Conservation (phyloP, 192 early-diverging fungal genomes). For the Umbelopsis vinacea region DNA sequence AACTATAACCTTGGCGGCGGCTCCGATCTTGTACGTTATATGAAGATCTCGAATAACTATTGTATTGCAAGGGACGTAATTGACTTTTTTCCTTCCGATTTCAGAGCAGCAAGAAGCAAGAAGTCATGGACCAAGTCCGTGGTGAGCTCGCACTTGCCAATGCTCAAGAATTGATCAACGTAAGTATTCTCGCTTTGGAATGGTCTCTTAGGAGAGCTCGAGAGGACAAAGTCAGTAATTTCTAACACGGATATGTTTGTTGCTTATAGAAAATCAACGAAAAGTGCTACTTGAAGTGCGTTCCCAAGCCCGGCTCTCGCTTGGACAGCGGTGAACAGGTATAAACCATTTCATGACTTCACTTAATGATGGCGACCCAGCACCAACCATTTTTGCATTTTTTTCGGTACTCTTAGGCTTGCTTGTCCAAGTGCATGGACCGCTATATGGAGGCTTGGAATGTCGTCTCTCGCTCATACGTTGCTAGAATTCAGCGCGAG, state of each 20-base stretch:
- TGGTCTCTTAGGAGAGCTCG: too few relatives aligned
- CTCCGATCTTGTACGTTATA: slow-evolving; percentile 13
- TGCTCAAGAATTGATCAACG: slow-evolving; percentile 80
- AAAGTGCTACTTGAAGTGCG: slow-evolving; percentile 86
- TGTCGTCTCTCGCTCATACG: slow-evolving; percentile 74
- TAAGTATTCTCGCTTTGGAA: slow-evolving; percentile 39
- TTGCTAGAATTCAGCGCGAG: slow-evolving; percentile 75
- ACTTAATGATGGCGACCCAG: too few relatives aligned
- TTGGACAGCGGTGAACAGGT: slow-evolving; percentile 75
- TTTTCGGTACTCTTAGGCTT: slow-evolving; percentile 45
- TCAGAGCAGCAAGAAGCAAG: slow-evolving; percentile 63
- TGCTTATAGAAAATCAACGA: slow-evolving; percentile 78
- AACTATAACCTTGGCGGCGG: slow-evolving; percentile 21
- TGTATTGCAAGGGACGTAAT: neutral
- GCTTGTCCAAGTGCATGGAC: slow-evolving; percentile 82
- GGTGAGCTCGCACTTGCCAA: slow-evolving; percentile 81
- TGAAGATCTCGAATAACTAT: neutral
- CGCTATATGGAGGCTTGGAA: slow-evolving; percentile 92
- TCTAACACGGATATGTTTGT: neutral
- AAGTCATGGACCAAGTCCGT: slow-evolving; percentile 79
- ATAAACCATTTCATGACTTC: neutral
- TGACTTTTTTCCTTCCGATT: neutral
- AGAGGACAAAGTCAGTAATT: too few relatives aligned
- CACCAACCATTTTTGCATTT: neutral
- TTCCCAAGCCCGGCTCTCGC: slow-evolving; percentile 71